phyloP scores from a whole-genome alignment of 495 filamentous ascomycete genomes.

The Trichoderma virens region DNA sequence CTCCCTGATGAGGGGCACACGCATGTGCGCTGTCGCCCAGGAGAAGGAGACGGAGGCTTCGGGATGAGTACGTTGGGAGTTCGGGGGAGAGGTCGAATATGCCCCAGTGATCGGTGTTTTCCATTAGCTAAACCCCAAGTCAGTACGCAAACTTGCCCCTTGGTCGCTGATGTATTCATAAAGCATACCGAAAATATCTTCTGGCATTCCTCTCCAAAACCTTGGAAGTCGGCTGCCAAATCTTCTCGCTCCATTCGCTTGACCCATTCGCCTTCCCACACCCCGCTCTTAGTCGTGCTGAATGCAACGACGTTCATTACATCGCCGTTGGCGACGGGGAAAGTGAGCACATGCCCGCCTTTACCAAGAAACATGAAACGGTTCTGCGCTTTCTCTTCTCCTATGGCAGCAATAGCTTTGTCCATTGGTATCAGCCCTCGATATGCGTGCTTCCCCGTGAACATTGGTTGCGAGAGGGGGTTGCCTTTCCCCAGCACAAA shows the following conservation, averaged over 20 bases:
- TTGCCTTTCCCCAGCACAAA: constrained; percentile 32
- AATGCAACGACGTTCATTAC: constrained; percentile 51
- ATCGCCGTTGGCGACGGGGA: constrained; percentile 50
- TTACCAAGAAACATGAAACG: constrained; percentile 45
- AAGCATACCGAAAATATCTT: constrained; percentile 37
- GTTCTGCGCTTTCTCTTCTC: constrained; percentile 48
- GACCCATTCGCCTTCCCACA: constrained; percentile 50
- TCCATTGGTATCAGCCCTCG: constrained; percentile 53
- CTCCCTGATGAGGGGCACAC: constrained; percentile 54
- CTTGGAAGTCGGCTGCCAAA: constrained; percentile 40
- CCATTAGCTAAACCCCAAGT: constrained; percentile 29
- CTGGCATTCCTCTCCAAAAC: constrained; percentile 40
- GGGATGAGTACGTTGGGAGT: constrained; percentile 37
- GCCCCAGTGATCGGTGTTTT: constrained; percentile 46
- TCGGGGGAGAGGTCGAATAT: constrained; percentile 49
- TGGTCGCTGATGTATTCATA: too few species aligned
- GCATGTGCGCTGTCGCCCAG: constrained; percentile 59
- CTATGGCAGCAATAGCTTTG: constrained; percentile 41
- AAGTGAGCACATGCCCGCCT: constrained; percentile 47
- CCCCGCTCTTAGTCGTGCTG: constrained; percentile 20
- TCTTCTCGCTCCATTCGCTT: constrained; percentile 42
- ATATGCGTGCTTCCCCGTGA: constrained; percentile 17
- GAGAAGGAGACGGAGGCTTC: constrained; percentile 39
- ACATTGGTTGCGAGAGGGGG: constrained; percentile 23
- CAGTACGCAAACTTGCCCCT: too few species aligned